These are phyloP conservation scores for Globisporangium alternatum DNA, from an alignment of 352 stramenopile genomes.

Conservation along the genomic window DNA sequence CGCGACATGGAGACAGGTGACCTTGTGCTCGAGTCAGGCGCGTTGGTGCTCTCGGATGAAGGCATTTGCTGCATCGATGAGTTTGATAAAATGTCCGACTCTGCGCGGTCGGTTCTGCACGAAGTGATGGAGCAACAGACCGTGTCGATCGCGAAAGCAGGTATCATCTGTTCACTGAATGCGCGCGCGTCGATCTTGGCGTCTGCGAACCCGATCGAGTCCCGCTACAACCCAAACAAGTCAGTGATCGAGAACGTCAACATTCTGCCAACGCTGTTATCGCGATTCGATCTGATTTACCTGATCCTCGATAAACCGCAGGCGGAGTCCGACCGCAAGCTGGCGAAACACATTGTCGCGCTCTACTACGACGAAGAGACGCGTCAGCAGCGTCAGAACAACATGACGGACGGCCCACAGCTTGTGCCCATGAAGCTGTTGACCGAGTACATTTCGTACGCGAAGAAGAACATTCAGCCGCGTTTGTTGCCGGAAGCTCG, in stretches of 20 bases:
- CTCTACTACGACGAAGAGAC: slow-evolving; percentile 93
- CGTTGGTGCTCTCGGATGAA: slow-evolving; percentile 96
- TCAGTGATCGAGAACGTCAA: slow-evolving; percentile 73
- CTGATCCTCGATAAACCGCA: slow-evolving; percentile 98
- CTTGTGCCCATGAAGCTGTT: slow-evolving; percentile 80
- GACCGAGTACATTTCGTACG: slow-evolving; percentile 97
- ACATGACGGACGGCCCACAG: slow-evolving; percentile 36
- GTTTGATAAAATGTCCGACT: slow-evolving; percentile 99
- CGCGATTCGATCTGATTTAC: slow-evolving; percentile 99
- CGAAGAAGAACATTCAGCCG: slow-evolving; percentile 91
- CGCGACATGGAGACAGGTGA: slow-evolving; percentile 98
- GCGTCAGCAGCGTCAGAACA: slow-evolving; percentile 37
- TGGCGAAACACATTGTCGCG: slow-evolving; percentile 97
- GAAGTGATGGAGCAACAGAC: slow-evolving; percentile 99
- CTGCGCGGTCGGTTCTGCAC: slow-evolving; percentile 96
- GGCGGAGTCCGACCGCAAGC: slow-evolving; percentile 90
- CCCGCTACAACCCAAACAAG: slow-evolving; percentile 97
- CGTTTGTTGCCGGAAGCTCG: slow-evolving; percentile 88
- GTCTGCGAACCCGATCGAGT: slow-evolving; percentile 98
- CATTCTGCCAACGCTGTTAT: slow-evolving; percentile 88
- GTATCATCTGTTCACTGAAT: slow-evolving; percentile 91
- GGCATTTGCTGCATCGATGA: slow-evolving; percentile 99
- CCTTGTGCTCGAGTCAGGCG: slow-evolving; percentile 96
- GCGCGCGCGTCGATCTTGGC: slow-evolving; percentile 96
- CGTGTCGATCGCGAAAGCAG: slow-evolving; percentile 97